Conservation (phyloP, 1,139 yeast species). For the Pneumocystis carinii region DNA sequence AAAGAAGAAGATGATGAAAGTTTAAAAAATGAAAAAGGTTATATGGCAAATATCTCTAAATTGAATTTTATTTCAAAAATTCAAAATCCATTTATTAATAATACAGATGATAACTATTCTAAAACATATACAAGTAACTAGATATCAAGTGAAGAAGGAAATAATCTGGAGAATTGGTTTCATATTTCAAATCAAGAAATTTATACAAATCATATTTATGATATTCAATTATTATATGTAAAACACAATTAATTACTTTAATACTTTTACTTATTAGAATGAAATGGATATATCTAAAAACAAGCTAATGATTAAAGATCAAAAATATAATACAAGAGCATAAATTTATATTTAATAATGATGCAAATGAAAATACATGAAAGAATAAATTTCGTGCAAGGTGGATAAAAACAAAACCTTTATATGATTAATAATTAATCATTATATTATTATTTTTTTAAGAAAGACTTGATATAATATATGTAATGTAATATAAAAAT, state of each 20-base stretch:
- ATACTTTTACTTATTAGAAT: not conserved
- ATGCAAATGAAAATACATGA: not conserved
- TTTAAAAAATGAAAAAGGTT: not conserved
- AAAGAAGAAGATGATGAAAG: conserved; percentile 26
- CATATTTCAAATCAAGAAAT: not conserved
- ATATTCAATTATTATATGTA: not conserved
- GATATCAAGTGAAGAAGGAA: not conserved
- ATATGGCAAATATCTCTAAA: not conserved
- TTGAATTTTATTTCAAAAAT: not conserved
- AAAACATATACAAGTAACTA: not conserved
- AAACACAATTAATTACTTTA: not conserved
- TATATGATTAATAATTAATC: not conserved
- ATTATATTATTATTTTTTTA: not conserved
- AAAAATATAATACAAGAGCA: not conserved
- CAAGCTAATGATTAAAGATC: not conserved
- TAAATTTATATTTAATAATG: not conserved
- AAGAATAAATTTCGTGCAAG: not conserved
- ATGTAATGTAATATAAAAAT: not conserved
- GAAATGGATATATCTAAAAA: not conserved
- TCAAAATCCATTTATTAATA: not conserved
- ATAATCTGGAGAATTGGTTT: not conserved
- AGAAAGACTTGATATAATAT: not conserved
- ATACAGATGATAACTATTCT: not conserved
- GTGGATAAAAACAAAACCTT: not conserved
- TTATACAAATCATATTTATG: not conserved